These are phyloP conservation scores for Gynostemma pentaphyllum DNA, from an alignment of 306 rosid genomes.

Conservation along the genomic window DNA sequence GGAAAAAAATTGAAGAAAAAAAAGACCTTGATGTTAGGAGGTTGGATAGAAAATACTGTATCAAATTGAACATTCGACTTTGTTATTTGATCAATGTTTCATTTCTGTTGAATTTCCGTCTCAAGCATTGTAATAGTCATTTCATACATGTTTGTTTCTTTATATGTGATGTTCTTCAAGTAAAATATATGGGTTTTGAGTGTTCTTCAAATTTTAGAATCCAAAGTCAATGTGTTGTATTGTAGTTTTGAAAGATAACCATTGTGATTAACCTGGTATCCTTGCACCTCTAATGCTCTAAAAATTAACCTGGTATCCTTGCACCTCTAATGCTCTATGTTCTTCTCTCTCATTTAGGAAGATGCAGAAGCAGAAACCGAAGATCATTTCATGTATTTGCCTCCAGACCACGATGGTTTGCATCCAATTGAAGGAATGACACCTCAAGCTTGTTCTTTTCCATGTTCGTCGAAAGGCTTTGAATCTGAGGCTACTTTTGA, in stretches of 20 bases:
- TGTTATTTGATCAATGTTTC: too few species aligned
- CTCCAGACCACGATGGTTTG: slow-evolving; percentile 34
- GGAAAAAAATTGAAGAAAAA: neutral
- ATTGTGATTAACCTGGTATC: neutral
- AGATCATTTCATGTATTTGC: slow-evolving; percentile 43
- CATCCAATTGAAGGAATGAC: slow-evolving; percentile 40
- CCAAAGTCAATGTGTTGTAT: too few species aligned
- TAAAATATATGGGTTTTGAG: too few species aligned
- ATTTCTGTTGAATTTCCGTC: too few species aligned
- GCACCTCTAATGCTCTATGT: neutral
- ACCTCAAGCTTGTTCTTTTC: slow-evolving; percentile 42
- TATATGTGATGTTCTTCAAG: too few species aligned
- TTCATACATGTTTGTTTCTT: too few species aligned
- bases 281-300: neutral
- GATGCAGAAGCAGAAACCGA: slow-evolving; percentile 41
- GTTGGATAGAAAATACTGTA: too few species aligned
- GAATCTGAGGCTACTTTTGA: slow-evolving; percentile 23
- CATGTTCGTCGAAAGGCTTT: slow-evolving; percentile 27
- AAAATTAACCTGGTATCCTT: neutral
- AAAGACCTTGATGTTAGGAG: too few species aligned
- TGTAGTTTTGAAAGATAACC: too few species aligned
- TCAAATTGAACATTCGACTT: too few species aligned
- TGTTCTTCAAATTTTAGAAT: too few species aligned
- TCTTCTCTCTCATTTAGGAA: slow-evolving; percentile 32
- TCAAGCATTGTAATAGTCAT: too few species aligned